Evolutionary conservation across 2,329 filamentous ascomycete species (phyloP).

Genomic region (Colletotrichum sp.): DNA sequence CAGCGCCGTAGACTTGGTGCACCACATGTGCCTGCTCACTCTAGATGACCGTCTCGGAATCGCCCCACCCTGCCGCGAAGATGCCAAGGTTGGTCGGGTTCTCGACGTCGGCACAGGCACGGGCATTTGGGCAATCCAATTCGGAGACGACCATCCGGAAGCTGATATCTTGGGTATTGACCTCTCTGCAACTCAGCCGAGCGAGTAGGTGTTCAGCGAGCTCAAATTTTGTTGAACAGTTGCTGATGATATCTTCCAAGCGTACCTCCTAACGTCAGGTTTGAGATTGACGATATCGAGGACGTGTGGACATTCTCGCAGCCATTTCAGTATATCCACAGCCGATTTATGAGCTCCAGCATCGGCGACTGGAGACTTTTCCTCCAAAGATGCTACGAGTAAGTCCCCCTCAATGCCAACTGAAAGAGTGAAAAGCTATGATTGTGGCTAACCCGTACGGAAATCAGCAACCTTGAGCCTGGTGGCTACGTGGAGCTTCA

Average conservation of each 20-base stretch:
- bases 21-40: neutral
- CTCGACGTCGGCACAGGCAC: neutral
- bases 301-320: neutral
- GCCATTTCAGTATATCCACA: neutral
- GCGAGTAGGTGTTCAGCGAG: fast-evolving
- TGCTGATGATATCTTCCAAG: neutral
- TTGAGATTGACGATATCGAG: neutral
- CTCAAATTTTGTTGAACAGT: fast-evolving
- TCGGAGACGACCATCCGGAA: neutral
- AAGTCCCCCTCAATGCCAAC: neutral
- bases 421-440: fast-evolving
- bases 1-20: neutral
- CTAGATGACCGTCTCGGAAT: neutral
- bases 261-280: neutral
- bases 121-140: neutral
- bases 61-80: neutral
- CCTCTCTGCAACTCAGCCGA: neutral
- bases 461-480: neutral
- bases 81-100: neutral
- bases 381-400: neutral
- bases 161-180: neutral
- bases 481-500: neutral
- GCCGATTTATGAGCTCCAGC: neutral
- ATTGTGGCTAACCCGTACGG: fast-evolving
- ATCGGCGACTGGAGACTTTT: neutral